Evolutionary conservation across 106 monocot species (phyloP), one percentile per base, ranked within the genome.

Genomic region (Cymbidium sinense): DNA sequence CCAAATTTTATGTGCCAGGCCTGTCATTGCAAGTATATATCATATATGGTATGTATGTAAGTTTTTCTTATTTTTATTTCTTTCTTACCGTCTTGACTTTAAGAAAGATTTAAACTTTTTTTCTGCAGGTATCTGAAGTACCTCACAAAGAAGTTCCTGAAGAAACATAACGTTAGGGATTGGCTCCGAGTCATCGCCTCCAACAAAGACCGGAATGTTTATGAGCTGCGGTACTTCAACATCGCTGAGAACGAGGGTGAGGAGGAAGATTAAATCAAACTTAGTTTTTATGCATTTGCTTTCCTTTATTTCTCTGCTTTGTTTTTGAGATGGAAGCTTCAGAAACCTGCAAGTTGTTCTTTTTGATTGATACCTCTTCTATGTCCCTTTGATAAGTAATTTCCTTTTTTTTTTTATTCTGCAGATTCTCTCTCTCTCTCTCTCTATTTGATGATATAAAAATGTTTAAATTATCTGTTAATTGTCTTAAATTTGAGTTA

Each of bases 181-280:
- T 82, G 82, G 82, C 73, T 82, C 20, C 77, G 82, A 4, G 82
- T 86, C 58, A 86, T 86, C 72, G 75, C 82, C 70, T 82, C 86
- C 54, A 86, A 86, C 73, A 85, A 85, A 41, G 85, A 82, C 44
- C 70, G 85, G 67, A 79, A 33, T 61, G 70, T 85, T 25, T 85
- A 82, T 36, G 85, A 85, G 43, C 78, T 82, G 79, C 61, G 85
- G 0, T 85, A 85, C 85, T 85, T 85, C 78, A 85, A 85, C 78
- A 85, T 85, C 70, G 81, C 85, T 0, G 85, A 85, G 81, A 85
- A 85, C 18, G 85, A 85, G 41, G 85, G 75, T 0, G 85, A 85
- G 44, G 85, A 85, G 70, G 82, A 85, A 23, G 58, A 58, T 47
- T 47, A 47, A 47, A 47, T n/a, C n/a, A n/a, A 47, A 1, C 47